Evolutionary conservation across 257 asterid species (phyloP), one percentile per base, ranked within the genome.

Genomic region (Capsicum baccatum): DNA sequence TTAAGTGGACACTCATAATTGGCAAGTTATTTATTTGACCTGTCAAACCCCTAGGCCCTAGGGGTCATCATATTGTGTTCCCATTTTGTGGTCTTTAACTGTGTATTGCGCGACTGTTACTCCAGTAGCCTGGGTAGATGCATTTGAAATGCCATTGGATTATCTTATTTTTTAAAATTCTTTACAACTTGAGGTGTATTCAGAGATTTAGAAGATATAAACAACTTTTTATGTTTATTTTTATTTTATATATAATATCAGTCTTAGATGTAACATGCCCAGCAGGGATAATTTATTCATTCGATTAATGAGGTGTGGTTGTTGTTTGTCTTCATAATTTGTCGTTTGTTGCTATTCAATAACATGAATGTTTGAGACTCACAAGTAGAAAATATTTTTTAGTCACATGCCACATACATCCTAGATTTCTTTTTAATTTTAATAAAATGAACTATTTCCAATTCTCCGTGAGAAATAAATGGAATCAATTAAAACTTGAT

Each of bases 341-440:
- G 79, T 39, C 57, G 50, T 70, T 70, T 44, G 10, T 5, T 70
- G 79, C 58, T 9, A 39, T 71, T 47, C 79, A 71, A 71, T 57
- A 37, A 52, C 17, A 17, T 62, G 68, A 62, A 19, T 62, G 13
- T 56, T 6, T 6, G 60, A 10, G 55, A 50, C 55, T 50, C 55
- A 5, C 6, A 44, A 44, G 48, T 44, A 9, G 12, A 50, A 50
- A 50, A 50, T 50, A 9, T 8, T 50, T 50, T 44, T 6, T 44
- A 44, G 48, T 44, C 6, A 44, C 1, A 44, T 44, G 48, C 8
- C 48, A 44, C 5, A 44, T 6, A 42, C 47, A 42, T 42, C 4
- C 48, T 6, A 44, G 48, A 6, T 39, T 44, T 44, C 6, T 44
- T 44, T 44, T 44, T 44, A 4, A 26, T 26, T 26, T 26, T 26